Percentiles rank a stretch among this genome's conserved stretches.
Evolutionary conservation across 2,329 filamentous ascomycete species (phyloP).

Genomic region (Alternaria sp.): DNA sequence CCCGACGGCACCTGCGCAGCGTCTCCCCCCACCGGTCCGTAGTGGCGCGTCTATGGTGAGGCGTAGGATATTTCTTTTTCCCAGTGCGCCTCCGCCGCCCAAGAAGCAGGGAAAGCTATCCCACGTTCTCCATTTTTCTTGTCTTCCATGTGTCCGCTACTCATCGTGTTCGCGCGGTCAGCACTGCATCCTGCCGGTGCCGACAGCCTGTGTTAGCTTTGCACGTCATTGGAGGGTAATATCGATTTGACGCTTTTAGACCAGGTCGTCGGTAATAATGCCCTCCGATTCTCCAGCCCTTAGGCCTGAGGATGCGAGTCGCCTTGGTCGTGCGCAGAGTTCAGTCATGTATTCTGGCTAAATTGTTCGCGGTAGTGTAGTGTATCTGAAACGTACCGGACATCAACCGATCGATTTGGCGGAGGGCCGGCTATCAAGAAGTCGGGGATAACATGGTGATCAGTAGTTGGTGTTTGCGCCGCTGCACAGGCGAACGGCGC

Average conservation of each 20-base stretch:
- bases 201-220: conserved; percentile 3
- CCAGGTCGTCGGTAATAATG: conserved; percentile 11
- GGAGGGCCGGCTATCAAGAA: not conserved
- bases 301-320: not conserved
- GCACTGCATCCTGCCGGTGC: conserved; percentile 4
- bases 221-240: not conserved
- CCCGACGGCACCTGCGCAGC: conserved; percentile 1
- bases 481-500: conserved; percentile 10
- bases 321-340: not conserved
- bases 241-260: conserved; percentile 2
- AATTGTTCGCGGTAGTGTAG: not conserved
- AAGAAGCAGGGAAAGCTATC: not conserved
- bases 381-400: conserved; percentile 15
- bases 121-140: not conserved
- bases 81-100: not conserved
- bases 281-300: not conserved
- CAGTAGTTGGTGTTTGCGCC: conserved; percentile 11
- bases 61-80: conserved; percentile 4
- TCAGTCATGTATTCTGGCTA: conserved; percentile 15
- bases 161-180: not conserved
- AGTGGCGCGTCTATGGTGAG: conserved; percentile 2
- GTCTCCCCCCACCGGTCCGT: conserved; percentile 4
- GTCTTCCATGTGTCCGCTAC: conserved; percentile 1
- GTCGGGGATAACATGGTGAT: conserved; percentile 5
- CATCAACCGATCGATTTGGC: conserved; percentile 9